Percentiles rank a stretch among this genome's conserved stretches.
These are phyloP conservation scores for Pythium brachiatum DNA, from an alignment of 352 stramenopile species.

Conservation along the genomic window DNA sequence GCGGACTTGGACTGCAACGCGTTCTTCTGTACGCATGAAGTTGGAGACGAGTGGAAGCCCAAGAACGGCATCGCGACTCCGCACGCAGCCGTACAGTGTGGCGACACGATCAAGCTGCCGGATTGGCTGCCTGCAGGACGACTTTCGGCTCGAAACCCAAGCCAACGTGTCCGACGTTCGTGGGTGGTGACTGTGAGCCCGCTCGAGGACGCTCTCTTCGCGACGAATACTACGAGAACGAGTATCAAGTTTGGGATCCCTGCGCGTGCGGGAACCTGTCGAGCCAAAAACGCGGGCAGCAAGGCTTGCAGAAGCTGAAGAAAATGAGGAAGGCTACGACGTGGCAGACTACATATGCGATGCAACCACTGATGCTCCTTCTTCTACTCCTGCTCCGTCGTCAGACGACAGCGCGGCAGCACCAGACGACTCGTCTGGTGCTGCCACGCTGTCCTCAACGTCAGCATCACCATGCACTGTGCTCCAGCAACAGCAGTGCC, in stretches of 20 bases:
- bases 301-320: not conserved
- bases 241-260: conserved; percentile 49
- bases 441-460: not conserved
- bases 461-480: too few species aligned
- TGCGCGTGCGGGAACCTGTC: conserved; percentile 32
- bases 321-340: not conserved
- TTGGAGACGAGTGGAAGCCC: conserved; percentile 33
- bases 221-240: conserved; percentile 36
- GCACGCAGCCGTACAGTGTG: conserved; percentile 28
- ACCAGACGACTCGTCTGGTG: too few species aligned
- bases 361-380: not conserved
- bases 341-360: not conserved
- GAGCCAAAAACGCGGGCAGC: conserved; percentile 6
- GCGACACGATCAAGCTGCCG: conserved; percentile 42
- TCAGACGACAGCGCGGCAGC: too few species aligned
- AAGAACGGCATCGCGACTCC: conserved; percentile 27
- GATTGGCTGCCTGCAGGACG: conserved; percentile 41
- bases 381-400: not conserved
- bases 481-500: too few species aligned
- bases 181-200: conserved; percentile 45
- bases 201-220: conserved; percentile 33
- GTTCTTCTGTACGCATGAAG: conserved; percentile 53
- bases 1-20: conserved; percentile 40
- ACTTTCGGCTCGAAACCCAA: conserved; percentile 24
- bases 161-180: conserved; percentile 33